Conservation (phyloP, 2,329 filamentous ascomycete genomes). For the Cadophora malorum region DNA sequence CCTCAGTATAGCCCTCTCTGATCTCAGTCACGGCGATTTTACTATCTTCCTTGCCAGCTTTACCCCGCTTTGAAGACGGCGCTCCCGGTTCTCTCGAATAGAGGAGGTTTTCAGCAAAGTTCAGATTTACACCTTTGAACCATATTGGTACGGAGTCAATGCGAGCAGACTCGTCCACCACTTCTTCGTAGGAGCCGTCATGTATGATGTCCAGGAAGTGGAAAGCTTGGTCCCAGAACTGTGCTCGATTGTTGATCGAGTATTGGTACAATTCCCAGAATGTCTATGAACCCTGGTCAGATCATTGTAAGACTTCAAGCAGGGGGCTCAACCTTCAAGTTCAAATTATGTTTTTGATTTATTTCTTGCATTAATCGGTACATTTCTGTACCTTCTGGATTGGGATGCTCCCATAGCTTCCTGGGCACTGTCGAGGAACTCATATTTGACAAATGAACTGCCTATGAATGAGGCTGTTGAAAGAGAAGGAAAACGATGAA, state of each 20-base stretch:
- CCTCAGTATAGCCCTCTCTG: constrained; percentile 64
- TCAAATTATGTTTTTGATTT: constrained; percentile 62
- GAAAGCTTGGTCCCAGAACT: constrained; percentile 73
- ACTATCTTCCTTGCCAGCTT: constrained; percentile 69
- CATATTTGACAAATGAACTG: constrained; percentile 28
- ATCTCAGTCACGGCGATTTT: constrained; percentile 76
- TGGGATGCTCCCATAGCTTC: constrained; percentile 73
- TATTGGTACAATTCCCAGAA: constrained; percentile 75
- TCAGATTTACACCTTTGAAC: constrained; percentile 77
- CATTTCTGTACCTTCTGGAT: constrained; percentile 67
- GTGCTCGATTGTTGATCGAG: constrained; percentile 65
- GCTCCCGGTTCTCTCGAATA: constrained; percentile 57
- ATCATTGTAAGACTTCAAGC: background rate
- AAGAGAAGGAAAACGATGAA: background rate
- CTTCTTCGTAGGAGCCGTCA: constrained; percentile 61
- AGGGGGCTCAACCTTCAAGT: constrained; percentile 58
- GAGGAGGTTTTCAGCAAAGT: constrained; percentile 82
- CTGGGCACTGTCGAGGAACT: constrained; percentile 50
- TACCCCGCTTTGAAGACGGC: constrained; percentile 56
- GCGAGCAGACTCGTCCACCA: constrained; percentile 72
- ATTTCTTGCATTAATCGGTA: constrained; percentile 70
- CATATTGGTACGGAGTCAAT: constrained; percentile 77
- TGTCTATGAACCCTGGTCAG: constrained; percentile 51
- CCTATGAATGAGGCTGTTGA: background rate
- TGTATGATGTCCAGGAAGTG: constrained; percentile 66